Conservation (phyloP, 495 filamentous ascomycete species). For the Neurospora sp. region DNA sequence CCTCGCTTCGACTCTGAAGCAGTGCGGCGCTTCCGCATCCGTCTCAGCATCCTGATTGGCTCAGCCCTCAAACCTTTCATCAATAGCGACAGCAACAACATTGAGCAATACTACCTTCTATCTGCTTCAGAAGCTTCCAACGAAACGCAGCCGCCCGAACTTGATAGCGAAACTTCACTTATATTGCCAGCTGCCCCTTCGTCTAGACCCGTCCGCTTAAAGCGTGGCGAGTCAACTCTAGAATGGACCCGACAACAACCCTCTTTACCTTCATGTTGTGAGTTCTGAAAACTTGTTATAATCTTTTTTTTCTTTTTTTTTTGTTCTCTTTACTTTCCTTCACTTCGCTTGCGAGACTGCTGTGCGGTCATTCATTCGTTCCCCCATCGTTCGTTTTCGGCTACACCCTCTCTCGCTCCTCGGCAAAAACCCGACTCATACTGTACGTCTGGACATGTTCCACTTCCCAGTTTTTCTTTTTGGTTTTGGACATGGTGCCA, state of each 20-base stretch:
- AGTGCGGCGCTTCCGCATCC: constrained; percentile 26
- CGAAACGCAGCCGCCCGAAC: constrained; percentile 7
- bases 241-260: constrained; percentile 55
- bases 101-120: constrained; percentile 1
- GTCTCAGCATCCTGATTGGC: constrained; percentile 20
- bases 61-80: constrained; percentile 11
- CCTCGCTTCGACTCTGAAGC: constrained; percentile 5
- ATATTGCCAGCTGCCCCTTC: constrained; percentile 13
- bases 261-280: constrained; percentile 67
- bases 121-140: not conserved
- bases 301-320: constrained; percentile 37
- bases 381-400: not conserved
- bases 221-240: constrained; percentile 14
- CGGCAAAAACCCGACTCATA: not conserved
- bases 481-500: not conserved
- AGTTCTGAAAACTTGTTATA: constrained; percentile 27
- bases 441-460: not conserved
- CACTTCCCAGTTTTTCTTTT: not conserved
- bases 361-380: not conserved
- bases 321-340: constrained; percentile 21
- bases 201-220: constrained; percentile 12
- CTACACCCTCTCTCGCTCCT: constrained; percentile 1
- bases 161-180: constrained; percentile 5
- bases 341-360: constrained; percentile 6
- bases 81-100: constrained; percentile 1